Conservation (phyloP, 2,329 filamentous ascomycete genomes). For the Karstenula rhodostoma region DNA sequence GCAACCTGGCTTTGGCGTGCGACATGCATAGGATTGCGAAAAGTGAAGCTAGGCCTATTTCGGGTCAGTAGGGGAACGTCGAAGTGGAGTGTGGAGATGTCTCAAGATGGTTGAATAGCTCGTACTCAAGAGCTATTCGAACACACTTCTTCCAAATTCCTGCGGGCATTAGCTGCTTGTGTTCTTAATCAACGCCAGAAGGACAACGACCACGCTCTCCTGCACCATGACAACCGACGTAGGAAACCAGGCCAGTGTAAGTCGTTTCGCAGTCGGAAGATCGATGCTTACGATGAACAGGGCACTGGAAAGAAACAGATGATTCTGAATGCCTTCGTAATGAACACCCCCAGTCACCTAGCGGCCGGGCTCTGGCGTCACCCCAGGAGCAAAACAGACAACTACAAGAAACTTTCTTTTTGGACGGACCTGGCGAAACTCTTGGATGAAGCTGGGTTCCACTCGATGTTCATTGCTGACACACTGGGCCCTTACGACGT, state of each 20-base stretch:
- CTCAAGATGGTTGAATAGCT: background rate
- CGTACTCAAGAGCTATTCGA: background rate
- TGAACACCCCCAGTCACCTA: constrained; percentile 51
- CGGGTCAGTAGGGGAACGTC: background rate
- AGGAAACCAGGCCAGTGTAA: background rate
- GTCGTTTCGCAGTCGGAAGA: background rate
- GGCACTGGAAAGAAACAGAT: constrained; percentile 32
- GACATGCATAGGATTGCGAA: constrained; percentile 12
- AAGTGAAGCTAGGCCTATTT: background rate
- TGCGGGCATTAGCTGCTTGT: background rate
- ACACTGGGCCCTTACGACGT: constrained; percentile 71
- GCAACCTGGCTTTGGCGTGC: constrained; percentile 10
- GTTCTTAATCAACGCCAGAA: background rate
- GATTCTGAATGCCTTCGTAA: constrained; percentile 49
- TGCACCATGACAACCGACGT: constrained; percentile 1
- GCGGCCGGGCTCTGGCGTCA: constrained; percentile 50
- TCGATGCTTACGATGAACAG: background rate
- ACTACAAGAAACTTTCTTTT: constrained; percentile 39
- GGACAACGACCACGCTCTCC: background rate
- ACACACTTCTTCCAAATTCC: background rate
- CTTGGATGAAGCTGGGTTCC: constrained; percentile 42
- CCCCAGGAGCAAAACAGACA: constrained; percentile 10
- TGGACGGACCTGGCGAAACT: constrained; percentile 28
- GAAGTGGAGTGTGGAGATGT: background rate
- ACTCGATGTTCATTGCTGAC: constrained; percentile 48